These are phyloP conservation scores for Fusarium solani-melongenae DNA, from an alignment of 2,329 filamentous ascomycete genomes.

Conservation along the genomic window DNA sequence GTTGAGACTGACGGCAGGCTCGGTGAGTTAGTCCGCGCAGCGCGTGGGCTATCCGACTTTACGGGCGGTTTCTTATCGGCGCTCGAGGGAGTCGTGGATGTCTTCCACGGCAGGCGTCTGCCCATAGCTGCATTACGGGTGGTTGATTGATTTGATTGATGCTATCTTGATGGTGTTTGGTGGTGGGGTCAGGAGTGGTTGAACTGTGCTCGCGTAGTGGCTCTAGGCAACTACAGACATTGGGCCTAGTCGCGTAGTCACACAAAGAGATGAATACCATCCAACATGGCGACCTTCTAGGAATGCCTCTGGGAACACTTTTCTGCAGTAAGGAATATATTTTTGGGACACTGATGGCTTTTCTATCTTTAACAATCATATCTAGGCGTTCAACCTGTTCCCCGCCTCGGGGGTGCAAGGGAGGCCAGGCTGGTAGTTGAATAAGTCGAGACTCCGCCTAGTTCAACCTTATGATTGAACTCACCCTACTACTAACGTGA, in stretches of 20 bases:
- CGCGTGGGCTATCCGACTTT: conserved; percentile 18
- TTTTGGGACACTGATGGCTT: neutral
- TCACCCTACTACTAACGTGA: neutral
- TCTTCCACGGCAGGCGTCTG: conserved; percentile 64
- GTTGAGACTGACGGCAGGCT: conserved; percentile 10
- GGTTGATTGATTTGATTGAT: conserved; percentile 14
- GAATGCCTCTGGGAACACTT: neutral
- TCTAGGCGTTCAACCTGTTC: neutral
- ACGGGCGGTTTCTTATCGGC: conserved; percentile 7
- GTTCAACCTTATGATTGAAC: neutral
- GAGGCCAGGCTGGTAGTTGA: neutral
- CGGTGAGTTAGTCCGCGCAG: conserved; percentile 5
- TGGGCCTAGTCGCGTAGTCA: neutral
- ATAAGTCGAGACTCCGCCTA: neutral
- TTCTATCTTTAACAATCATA: neutral
- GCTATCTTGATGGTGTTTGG: neutral
- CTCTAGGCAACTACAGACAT: neutral
- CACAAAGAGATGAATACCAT: neutral
- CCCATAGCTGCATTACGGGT: conserved; percentile 52
- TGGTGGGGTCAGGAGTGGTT: conserved; percentile 9
- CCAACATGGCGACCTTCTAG: neutral
- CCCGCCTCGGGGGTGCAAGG: neutral
- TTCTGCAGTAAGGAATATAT: neutral
- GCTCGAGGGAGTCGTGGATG: conserved; percentile 30
- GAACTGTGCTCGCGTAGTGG: neutral